phyloP scores from a whole-genome alignment of 805 yeast genomes.

The Yamadazyma paraphyllophila region DNA sequence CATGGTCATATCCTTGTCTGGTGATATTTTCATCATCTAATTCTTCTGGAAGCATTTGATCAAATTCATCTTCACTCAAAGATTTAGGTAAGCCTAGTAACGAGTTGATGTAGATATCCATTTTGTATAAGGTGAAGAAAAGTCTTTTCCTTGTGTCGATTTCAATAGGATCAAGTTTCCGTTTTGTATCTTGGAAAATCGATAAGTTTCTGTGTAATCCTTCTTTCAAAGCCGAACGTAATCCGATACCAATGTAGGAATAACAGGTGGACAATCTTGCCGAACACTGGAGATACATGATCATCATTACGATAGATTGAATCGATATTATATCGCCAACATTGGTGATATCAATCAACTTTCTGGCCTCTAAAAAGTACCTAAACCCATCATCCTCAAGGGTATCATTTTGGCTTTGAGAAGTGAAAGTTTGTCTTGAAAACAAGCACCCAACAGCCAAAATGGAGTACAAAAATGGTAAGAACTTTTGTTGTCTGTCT shows the following conservation, averaged over 20 bases:
- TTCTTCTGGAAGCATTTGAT: conserved; percentile 82
- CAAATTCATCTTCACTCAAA: conserved; percentile 73
- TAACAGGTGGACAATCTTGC: conserved; percentile 86
- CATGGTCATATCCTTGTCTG: conserved; percentile 50
- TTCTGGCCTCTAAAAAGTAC: conserved; percentile 78
- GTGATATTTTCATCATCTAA: conserved; percentile 86
- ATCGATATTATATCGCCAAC: conserved; percentile 79
- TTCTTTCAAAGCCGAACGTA: conserved; percentile 76
- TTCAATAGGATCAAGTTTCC: conserved; percentile 70
- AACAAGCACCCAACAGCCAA: conserved; percentile 86
- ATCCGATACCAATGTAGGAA: conserved; percentile 84
- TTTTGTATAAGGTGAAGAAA: conserved; percentile 86
- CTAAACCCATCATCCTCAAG: conserved; percentile 75
- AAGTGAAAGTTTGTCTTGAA: conserved; percentile 37
- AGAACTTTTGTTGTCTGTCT: conserved; percentile 67
- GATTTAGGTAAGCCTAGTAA: conserved; percentile 83
- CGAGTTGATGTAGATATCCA: conserved; percentile 87
- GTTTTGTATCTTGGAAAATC: conserved; percentile 43
- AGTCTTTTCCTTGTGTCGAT: conserved; percentile 79
- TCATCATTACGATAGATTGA: conserved; percentile 84
- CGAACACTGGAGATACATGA: conserved; percentile 81
- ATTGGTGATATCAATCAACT: conserved; percentile 77
- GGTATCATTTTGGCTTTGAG: conserved; percentile 13
- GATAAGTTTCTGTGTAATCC: conserved; percentile 75
- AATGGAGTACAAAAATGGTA: conserved; percentile 82